Evolutionary conservation across 2,329 filamentous ascomycete species (phyloP), one percentile per base, ranked within the genome.

Genomic region (Ophiostoma populinum): DNA sequence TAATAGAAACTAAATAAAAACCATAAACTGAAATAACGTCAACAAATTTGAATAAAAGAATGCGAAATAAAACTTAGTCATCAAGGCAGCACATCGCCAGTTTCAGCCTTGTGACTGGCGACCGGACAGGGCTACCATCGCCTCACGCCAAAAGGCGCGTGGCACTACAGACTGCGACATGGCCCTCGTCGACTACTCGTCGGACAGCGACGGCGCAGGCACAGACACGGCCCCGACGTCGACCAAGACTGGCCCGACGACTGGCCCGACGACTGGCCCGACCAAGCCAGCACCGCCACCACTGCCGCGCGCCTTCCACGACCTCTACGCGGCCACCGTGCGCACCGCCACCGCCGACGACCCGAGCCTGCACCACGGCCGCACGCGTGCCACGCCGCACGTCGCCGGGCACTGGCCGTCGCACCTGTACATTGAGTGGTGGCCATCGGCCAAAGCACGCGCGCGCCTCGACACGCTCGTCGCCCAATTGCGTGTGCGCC

Each of bases 401-500:
- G 63, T 87, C 18, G 70, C 75, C 40, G 90, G 90, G 40, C 82
- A 85, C 53, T 98, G 90, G 90, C 83, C 87, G 2, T 83, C 76
- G 22, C 87, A 95, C 55, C 52, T 95, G 30, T 95, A 92, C 53
- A 63, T 93, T 38, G 87, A 95, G 59, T 98, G 90, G 92, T 64
- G 57, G 74, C 72, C 73, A 12, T 51, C 55, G 3, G 5, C 10
- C 8, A 15, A 5, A 7, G 31, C 13, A 2, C 15, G 25, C n/a
- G 15, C 18, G 21, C 15, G 16, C 6, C 22, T 33, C 2, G 16
- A 13, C 21, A 15, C 24, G 22, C 22, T 33, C 3, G 7, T 33
- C 8, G 8, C 21, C 13, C 16, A 12, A 10, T n/a, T 33, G 6
- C 11, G 21, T 16, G 18, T 6, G 5, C 2, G 45, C 52, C 11